Evolutionary conservation across 768 basidiomycete genomes (phyloP), one percentile per base, ranked within the genome.

Genomic region (Thelephora aurantiotincta): DNA sequence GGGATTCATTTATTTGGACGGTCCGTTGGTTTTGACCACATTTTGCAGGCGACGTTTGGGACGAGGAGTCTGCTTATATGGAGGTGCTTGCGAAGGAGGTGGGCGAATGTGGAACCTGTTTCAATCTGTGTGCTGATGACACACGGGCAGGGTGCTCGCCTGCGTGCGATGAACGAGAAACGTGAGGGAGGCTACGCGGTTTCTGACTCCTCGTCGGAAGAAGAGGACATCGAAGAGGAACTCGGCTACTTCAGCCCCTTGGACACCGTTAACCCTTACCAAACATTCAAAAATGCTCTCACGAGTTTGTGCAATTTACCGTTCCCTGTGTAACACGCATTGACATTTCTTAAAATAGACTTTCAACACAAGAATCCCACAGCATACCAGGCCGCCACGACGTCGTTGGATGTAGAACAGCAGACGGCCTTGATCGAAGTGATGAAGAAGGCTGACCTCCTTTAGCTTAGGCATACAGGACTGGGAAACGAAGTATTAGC

Each of bases 61-160:
- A 92, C 56, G 82, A 86, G 50, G 86, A 90, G 55, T 88, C 87
- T 6, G 85, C 82, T 6, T 93, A 91, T 59, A 70, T 90, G 38
- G 88, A 92, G 60, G 67, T 89, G 72, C 73, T 93, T 33, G 89
- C 87, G 6, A 77, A 77, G 54, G 83, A 91, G 73, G 86, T 84
- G 59, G 41, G 64, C 53, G 9, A 11, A 46, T 46, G 53, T 43
- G 56, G 11, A 47, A 13, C 23, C 16, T 38, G 12, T 45, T 6
- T 34, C 16, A 36, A 12, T 38, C 19, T 19, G 11, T 2, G 3
- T 14, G 33, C 16, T 45, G 33, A 22, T 13, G 7, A 11, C 20
- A 11, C 30, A 7, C 2, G 11, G 2, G 35, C 35, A 87, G 85
- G 78, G 84, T 41, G 79, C 77, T 30, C 82, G 87, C 46, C 71